A percentile compares a stretch with the other conserved stretches of the same genome.
These are phyloP conservation scores for Biscutella laevigata DNA, from an alignment of 441 rosid genomes.

Conservation along the genomic window DNA sequence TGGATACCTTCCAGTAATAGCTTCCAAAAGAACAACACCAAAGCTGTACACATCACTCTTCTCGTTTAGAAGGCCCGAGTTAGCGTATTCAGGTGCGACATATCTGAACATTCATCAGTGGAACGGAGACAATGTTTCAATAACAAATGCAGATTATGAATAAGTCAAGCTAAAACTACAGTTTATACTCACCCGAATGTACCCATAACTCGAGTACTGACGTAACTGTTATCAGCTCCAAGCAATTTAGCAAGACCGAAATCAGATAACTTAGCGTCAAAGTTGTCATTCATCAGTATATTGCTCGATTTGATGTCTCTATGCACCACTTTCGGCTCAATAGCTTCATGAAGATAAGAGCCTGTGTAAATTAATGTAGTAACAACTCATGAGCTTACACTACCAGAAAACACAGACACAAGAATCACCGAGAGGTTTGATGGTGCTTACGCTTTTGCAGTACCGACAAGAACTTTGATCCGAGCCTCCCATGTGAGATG, in stretches of 20 bases:
- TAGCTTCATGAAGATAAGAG: slow-evolving; percentile 75
- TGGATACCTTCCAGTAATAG: slow-evolving; percentile 93
- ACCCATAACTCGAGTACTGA: slow-evolving; percentile 74
- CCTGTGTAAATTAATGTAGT: slow-evolving; percentile 26
- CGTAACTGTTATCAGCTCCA: slow-evolving; percentile 62
- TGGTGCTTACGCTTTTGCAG: slow-evolving; percentile 65
- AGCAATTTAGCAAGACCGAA: slow-evolving; percentile 69
- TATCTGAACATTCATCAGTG: slow-evolving; percentile 38
- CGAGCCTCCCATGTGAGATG: slow-evolving; percentile 81
- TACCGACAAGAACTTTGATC: slow-evolving; percentile 53
- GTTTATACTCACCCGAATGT: slow-evolving; percentile 53
- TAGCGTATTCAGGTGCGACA: slow-evolving; percentile 95
- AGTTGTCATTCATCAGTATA: slow-evolving; percentile 57
- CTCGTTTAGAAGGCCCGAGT: slow-evolving; percentile 78
- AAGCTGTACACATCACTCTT: slow-evolving; percentile 77
- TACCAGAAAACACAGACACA: neutral
- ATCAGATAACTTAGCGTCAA: slow-evolving; percentile 67
- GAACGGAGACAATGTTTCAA: neutral
- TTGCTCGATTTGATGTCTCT: slow-evolving; percentile 74
- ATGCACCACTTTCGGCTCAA: slow-evolving; percentile 78
- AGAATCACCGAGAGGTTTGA: neutral
- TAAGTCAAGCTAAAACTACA: slow-evolving; percentile 5
- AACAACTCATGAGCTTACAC: slow-evolving; percentile 1
- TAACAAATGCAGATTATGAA: slow-evolving; percentile 11
- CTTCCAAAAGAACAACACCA: slow-evolving; percentile 79